Base-by-base conservation (phyloP, 2,329 filamentous ascomycete genomes). In the Stemphylium lycopersici region DNA sequence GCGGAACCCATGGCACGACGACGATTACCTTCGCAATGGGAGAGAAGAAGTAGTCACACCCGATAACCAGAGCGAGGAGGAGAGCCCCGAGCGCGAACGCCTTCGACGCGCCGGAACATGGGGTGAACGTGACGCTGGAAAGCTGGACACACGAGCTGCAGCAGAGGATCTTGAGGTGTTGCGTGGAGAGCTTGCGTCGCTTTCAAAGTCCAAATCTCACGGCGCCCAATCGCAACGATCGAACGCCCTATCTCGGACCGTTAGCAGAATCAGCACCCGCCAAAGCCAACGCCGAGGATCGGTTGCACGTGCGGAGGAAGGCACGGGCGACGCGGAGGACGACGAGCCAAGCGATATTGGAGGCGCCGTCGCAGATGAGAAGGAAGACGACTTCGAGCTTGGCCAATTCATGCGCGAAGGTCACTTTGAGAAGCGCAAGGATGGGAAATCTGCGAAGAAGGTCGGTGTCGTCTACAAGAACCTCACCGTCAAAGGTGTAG, bases 401-500 rank as follows among this genome's bases (percentile, higher is more conserved):
- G 83, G 83, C 31, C 78, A 85, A 11, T 93, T 93, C 68, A 84
- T 93, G 75, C 83, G 85, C 41, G 85, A 90, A 55, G 90, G 90
- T 1, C 87, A 90, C 65, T 87, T 92, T 55, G 90, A 92, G 74
- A 90, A 89, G 70, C 83, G 88, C 11, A 84, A 84, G 39, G 83
- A 86, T 26, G 87, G 86, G 5, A 79, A 81, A 32, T 88, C 90
- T 0, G 83, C 87, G 10, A 95, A 93, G 77, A 90, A 87, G 65
- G 84, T 93, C 10, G 90, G 90, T 2, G 88, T 93, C 1, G 78
- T 91, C 1, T 93, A 88, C 79, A 90, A 88, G 74, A 82, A 90
- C 63, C 79, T 93, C 44, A 91, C 86, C 0, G 46, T 93, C 24
- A 87, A 89, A 71, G 90, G 90, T 15, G 77, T 87, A 6, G 86